Evolutionary conservation across 83 land plant species (phyloP), one percentile per base, ranked within the genome.

Genomic region (Diphasiastrum complanatum): DNA sequence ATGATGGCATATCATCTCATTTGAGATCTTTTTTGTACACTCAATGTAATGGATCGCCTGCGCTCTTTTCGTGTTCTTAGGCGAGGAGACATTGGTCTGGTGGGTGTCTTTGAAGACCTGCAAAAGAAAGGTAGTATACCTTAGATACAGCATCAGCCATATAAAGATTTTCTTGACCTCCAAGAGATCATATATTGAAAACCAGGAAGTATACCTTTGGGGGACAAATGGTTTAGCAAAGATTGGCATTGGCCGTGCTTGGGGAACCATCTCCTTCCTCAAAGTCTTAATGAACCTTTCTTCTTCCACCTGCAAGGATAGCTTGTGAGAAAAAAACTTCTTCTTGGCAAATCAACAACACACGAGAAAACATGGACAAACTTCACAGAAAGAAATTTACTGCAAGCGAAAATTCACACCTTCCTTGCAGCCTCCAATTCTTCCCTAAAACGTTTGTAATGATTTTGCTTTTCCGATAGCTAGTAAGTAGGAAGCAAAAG

Each of bases 221-320:
- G 98, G 98, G 47, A 79, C 64, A 56, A 92, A 92, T 1, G 96
- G 96, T 51, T 78, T 74, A 20, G 40, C 81, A 60, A 92, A 92
- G 5, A 66, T 69, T 0, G 98, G 98, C 36, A 88, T 58, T 14
- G 98, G 96, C 26, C 82, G 80, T 23, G 98, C 96, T 60, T 78
- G 79, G 2, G 85, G 91, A 24, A 88, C 86, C 90, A 92, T 75
- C 35, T 79, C 79, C 61, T 80, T 77, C 47, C 98, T 71, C 81
- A 92, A 63, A 1, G 81, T 78, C 54, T 85, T 92, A 63, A 88
- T 58, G 5, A 74, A 79, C 64, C 75, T 83, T 70, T 88, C 98
- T 65, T 92, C 98, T 65, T 92, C 96, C 46, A 75, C 80, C 97
- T 85, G 70, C 54, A 69, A 47, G n/a, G 24, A 11, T n/a, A 1